These are phyloP conservation scores for Microdochium trichocladiopsis DNA, from an alignment of 2,329 filamentous ascomycete genomes.

Conservation along the genomic window DNA sequence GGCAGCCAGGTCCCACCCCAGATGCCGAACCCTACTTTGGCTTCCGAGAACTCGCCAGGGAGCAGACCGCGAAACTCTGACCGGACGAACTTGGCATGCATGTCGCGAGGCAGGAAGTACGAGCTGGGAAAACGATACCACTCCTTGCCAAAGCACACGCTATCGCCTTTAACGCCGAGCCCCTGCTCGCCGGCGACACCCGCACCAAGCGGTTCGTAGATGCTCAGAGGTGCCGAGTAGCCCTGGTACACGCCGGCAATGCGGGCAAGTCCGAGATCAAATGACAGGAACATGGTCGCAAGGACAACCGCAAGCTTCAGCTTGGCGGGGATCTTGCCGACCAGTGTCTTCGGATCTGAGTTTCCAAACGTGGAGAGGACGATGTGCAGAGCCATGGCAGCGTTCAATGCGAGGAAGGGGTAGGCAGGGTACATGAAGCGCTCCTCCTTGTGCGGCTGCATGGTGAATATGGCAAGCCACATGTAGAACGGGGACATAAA, in stretches of 20 bases:
- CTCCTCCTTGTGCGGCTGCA: constrained; percentile 96
- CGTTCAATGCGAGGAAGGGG: constrained; percentile 83
- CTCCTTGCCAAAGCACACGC: constrained; percentile 87
- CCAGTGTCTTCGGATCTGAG: constrained; percentile 55
- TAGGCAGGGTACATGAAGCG: constrained; percentile 98
- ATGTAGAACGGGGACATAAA: constrained; percentile 86
- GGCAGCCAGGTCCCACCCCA: constrained; percentile 80
- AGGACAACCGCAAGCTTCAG: constrained; percentile 64
- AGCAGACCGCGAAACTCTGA: constrained; percentile 85
- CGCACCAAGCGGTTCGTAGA: constrained; percentile 63
- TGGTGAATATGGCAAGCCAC: constrained; percentile 86
- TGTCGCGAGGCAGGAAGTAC: constrained; percentile 78
- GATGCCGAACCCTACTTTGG: constrained; percentile 59
- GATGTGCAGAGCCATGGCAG: constrained; percentile 77
- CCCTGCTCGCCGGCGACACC: constrained; percentile 36
- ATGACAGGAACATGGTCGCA: constrained; percentile 52
- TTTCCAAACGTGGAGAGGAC: constrained; percentile 69
- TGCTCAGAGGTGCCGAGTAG: constrained; percentile 72
- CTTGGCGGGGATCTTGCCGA: constrained; percentile 65
- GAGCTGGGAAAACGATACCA: constrained; percentile 98
- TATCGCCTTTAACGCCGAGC: constrained; percentile 54
- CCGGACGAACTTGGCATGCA: constrained; percentile 82
- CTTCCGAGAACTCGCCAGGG: constrained; percentile 83
- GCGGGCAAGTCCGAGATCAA: constrained; percentile 63
- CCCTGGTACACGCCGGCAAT: constrained; percentile 71